Evolutionary conservation across 371 early-diverging fungal genomes (phyloP), one percentile per base, ranked within the genome.

Genomic region (Cladochytrium tenue): DNA sequence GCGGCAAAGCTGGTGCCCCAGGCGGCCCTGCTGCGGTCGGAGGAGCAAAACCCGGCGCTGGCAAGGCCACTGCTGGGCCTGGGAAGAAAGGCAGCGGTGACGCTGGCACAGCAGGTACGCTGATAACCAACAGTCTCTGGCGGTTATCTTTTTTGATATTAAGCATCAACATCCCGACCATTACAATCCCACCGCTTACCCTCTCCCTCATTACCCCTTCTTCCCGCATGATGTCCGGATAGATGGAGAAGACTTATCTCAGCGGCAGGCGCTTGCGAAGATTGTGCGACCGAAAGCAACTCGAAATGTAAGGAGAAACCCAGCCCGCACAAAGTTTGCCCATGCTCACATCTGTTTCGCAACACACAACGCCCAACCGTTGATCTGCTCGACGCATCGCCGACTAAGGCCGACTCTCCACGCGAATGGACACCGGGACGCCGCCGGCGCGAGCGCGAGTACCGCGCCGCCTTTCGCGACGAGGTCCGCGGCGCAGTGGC

Each of bases 331-430:
- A n/a, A 43, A 43, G 13, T 7, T 20, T 43, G 20, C 7, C 43
- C 13, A 43, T 20, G 43, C 13, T 20, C 43, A 7, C 43, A 43
- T 20, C 43, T 43, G 13, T 43, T 20, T 20, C 43, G 43, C 13
- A 43, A 43, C 43, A 43, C 43, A 43, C 7, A 43, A 43, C 7
- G 13, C 43, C 43, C 43, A 13, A 60, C 26, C 35, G 20, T 30
- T 27, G 17, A 23, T 10, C 34, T 27, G 15, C 20, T 28, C 61
- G 57, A 60, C 63, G 4, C 51, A 33, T 25, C 51, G 15, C 17
- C 20, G 30, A 28, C 31, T n/a, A n/a, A 68, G 69, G 72, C 72
- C 5, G 76, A 76, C 67, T 70, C 72, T 31, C 57, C 76, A n/a
- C 63, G 65, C 53, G 51, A 53, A 5, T 76, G 70, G 70, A 53